Percentiles rank a stretch among this genome's conserved stretches.
phyloP scores from a whole-genome alignment of 805 yeast genomes.

The Ogataea parapolymorpha region DNA sequence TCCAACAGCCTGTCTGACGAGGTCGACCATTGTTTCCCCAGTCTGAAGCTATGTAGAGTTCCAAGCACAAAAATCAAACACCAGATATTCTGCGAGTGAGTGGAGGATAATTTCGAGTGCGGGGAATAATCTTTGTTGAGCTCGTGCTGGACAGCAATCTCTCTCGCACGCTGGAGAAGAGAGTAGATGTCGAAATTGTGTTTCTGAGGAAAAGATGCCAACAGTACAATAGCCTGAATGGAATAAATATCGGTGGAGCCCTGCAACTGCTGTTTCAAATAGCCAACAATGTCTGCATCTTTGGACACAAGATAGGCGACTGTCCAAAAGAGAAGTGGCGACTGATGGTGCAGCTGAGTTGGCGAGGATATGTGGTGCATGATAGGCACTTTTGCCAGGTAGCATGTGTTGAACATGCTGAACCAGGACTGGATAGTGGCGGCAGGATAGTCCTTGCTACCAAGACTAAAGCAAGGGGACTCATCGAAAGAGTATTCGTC shows the following conservation, averaged over 20 bases:
- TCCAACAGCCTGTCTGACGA: constrained; percentile 19
- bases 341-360: constrained; percentile 15
- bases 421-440: constrained; percentile 15
- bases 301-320: constrained; percentile 22
- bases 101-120: constrained; percentile 11
- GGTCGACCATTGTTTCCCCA: constrained; percentile 28
- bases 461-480: constrained; percentile 5
- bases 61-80: constrained; percentile 28
- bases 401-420: constrained; percentile 20
- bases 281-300: constrained; percentile 15
- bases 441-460: constrained; percentile 5
- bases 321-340: constrained; percentile 33
- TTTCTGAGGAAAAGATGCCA: constrained; percentile 28
- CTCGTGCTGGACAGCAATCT: constrained; percentile 22
- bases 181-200: constrained; percentile 17
- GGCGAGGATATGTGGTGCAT: constrained; percentile 25
- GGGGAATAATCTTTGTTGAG: constrained; percentile 16
- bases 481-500: constrained; percentile 3
- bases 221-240: constrained; percentile 25
- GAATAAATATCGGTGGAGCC: constrained; percentile 13
- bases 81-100: constrained; percentile 26
- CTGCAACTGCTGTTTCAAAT: constrained; percentile 19
- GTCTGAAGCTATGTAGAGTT: constrained; percentile 23
- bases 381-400: constrained; percentile 25
- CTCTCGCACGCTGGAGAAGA: constrained; percentile 25